Evolutionary conservation across 257 asterid species (phyloP).

Genomic region (Solanum virginianum): DNA sequence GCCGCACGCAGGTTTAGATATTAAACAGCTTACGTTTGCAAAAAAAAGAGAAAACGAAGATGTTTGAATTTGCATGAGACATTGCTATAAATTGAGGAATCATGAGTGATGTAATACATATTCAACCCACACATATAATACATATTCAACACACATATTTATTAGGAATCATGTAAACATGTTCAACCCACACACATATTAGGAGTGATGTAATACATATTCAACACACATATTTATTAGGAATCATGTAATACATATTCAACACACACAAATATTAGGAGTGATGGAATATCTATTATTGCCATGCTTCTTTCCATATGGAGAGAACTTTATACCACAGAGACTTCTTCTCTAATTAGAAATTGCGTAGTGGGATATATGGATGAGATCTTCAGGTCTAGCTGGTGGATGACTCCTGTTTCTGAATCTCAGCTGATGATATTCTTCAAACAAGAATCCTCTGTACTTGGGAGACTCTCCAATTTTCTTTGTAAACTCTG

Average conservation of each 20-base stretch:
- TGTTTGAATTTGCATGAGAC: background rate
- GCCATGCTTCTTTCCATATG: background rate
- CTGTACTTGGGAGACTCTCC: slow-evolving; percentile 30
- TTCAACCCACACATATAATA: too few species aligned
- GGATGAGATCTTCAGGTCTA: background rate
- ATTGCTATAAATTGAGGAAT: background rate
- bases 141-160: too few species aligned
- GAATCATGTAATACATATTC: background rate
- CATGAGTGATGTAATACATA: too few species aligned
- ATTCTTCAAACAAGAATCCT: slow-evolving; percentile 29
- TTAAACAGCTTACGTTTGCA: too few species aligned
- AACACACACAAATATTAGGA: background rate
- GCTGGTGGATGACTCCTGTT: slow-evolving; percentile 39
- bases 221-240: too few species aligned
- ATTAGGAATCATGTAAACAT: too few species aligned
- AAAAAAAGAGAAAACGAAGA: background rate
- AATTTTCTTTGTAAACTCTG: slow-evolving; percentile 22
- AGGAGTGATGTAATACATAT: too few species aligned
- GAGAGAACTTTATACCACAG: background rate
- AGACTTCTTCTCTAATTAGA: background rate
- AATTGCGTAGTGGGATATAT: background rate
- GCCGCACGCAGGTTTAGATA: too few species aligned
- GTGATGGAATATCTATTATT: background rate
- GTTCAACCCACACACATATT: background rate
- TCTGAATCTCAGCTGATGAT: slow-evolving; percentile 19